Conservation (phyloP, 2,329 filamentous ascomycete genomes). For the Aspergillus fijiensis region DNA sequence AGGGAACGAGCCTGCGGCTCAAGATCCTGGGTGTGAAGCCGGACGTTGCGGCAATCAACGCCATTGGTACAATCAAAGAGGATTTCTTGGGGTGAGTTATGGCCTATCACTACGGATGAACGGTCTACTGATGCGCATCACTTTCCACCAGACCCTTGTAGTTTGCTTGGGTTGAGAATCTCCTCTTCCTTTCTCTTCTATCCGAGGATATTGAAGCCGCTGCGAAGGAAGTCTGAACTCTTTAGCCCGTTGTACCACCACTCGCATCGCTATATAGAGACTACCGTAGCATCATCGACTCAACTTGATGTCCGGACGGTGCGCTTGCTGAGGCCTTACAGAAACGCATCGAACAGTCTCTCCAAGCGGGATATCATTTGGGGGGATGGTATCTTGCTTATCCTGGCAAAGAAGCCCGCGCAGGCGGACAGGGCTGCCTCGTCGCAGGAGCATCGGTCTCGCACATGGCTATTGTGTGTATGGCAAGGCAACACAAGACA, state of each 20-base stretch:
- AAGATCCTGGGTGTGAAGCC: conserved; percentile 93
- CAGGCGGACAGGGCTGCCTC: conserved; percentile 8
- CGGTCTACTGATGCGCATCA: conserved; percentile 13
- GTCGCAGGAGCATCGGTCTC: background rate
- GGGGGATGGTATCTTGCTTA: conserved; percentile 2
- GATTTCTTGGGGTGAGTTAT: conserved; percentile 51
- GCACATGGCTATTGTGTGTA: background rate
- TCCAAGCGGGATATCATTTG: background rate
- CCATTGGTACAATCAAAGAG: conserved; percentile 95
- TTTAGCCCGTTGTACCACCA: background rate
- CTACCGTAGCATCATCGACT: background rate
- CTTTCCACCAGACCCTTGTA: conserved; percentile 30
- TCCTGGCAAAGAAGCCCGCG: conserved; percentile 4
- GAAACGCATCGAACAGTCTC: background rate
- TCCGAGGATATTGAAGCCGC: conserved; percentile 18
- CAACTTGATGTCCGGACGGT: background rate
- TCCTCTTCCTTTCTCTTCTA: conserved; percentile 11
- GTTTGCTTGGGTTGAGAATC: conserved; percentile 24
- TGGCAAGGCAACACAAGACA: background rate
- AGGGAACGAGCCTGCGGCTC: conserved; percentile 86
- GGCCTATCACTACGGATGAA: background rate
- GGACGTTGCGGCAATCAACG: conserved; percentile 93
- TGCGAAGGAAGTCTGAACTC: conserved; percentile 4
- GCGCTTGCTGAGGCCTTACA: background rate
- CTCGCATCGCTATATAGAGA: background rate